Conservation (phyloP, 1,139 yeast species). For the Meyerozyma carpophila region DNA sequence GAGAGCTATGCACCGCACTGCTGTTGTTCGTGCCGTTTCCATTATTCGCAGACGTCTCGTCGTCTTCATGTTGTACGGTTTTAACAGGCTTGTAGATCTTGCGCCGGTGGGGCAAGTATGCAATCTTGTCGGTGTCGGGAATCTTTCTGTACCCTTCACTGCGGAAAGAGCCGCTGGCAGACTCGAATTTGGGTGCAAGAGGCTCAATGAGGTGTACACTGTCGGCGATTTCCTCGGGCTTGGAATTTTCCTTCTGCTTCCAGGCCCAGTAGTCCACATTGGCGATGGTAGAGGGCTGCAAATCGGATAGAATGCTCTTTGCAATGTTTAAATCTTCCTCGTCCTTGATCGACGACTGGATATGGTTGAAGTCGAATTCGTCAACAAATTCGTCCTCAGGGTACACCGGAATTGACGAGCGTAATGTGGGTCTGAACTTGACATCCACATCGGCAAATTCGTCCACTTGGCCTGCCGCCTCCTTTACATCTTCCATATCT, state of each 20-base stretch:
- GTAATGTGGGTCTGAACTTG: slow-evolving; percentile 41
- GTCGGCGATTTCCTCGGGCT: slow-evolving; percentile 21
- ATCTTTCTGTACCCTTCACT: slow-evolving; percentile 74
- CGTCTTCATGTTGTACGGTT: slow-evolving; percentile 54
- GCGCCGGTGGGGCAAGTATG: slow-evolving; percentile 74
- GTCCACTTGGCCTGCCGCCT: slow-evolving; percentile 12
- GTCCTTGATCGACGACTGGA: slow-evolving; percentile 60
- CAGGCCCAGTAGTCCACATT: slow-evolving; percentile 64
- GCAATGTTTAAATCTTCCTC: slow-evolving; percentile 65
- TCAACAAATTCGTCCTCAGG: slow-evolving; percentile 20
- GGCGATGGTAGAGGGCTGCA: slow-evolving; percentile 24
- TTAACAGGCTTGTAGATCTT: slow-evolving; percentile 49
- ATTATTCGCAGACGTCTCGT: slow-evolving; percentile 14
- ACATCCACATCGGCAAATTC: slow-evolving; percentile 24
- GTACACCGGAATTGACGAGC: slow-evolving; percentile 46
- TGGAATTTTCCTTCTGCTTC: slow-evolving; percentile 41
- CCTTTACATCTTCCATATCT: slow-evolving; percentile 2
- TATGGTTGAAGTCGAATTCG: slow-evolving; percentile 39
- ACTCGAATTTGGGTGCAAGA: slow-evolving; percentile 35
- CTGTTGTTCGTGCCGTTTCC: slow-evolving; percentile 13
- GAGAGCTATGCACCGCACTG: slow-evolving; percentile 51
- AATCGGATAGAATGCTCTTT: slow-evolving; percentile 34
- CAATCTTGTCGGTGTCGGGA: slow-evolving; percentile 65
- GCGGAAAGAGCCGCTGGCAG: slow-evolving; percentile 57
- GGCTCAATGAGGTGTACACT: slow-evolving; percentile 24